phyloP scores from a whole-genome alignment of 495 filamentous ascomycete genomes.

The Neurospora sp. region DNA sequence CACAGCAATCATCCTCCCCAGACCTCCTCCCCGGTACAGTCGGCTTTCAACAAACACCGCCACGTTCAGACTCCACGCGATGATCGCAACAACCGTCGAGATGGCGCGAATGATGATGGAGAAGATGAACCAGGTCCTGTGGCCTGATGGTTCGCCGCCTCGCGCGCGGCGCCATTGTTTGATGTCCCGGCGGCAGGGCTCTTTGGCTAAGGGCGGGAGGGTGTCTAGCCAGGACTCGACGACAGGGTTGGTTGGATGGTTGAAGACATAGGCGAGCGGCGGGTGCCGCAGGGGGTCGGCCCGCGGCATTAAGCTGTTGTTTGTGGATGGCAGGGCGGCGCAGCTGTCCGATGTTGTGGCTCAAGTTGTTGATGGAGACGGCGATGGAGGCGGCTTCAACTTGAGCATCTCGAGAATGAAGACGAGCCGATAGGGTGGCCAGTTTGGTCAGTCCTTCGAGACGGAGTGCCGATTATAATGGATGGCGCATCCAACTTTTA shows the following conservation, averaged over 20 bases:
- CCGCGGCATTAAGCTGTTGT: not conserved
- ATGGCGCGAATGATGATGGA: conserved; percentile 8
- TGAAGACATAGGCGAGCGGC: not conserved
- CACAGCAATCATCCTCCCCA: not conserved
- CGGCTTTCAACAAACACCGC: not conserved
- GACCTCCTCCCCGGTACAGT: not conserved
- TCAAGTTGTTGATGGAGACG: not conserved
- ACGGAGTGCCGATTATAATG: not conserved
- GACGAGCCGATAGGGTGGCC: not conserved
- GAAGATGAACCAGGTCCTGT: conserved; percentile 3
- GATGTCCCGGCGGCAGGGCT: conserved; percentile 14
- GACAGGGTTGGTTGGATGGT: not conserved
- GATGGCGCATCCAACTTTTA: not conserved
- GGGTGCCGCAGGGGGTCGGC: not conserved
- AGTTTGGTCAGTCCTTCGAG: not conserved
- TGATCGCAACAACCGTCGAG: conserved; percentile 8
- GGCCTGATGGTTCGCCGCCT: not conserved
- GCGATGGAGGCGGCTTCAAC: not conserved
- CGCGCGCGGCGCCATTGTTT: conserved; percentile 1
- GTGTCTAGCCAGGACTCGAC: conserved; percentile 20
- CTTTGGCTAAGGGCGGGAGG: conserved; percentile 7
- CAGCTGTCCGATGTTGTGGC: not conserved
- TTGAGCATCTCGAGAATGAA: not conserved
- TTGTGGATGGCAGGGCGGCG: not conserved
- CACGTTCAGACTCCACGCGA: conserved; percentile 1